These are phyloP conservation scores for Thermoascus crustaceus DNA, from an alignment of 2,329 filamentous ascomycete genomes.

Conservation along the genomic window DNA sequence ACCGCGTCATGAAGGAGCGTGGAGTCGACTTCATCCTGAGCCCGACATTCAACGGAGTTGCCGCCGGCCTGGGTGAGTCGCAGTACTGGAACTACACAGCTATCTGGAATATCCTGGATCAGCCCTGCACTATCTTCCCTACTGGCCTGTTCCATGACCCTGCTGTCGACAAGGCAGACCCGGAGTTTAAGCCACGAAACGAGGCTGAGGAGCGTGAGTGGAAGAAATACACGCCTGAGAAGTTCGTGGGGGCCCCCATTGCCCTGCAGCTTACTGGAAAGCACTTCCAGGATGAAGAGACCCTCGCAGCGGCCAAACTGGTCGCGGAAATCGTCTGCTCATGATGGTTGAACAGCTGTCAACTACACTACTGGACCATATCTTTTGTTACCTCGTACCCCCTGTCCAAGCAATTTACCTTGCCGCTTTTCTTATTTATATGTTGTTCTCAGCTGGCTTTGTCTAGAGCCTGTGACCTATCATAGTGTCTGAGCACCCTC, in stretches of 20 bases:
- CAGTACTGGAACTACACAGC: slow-evolving; percentile 23
- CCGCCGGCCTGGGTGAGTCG: slow-evolving; percentile 1
- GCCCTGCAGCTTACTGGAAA: slow-evolving; percentile 45
- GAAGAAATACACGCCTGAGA: slow-evolving; percentile 23
- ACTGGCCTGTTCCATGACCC: slow-evolving; percentile 18
- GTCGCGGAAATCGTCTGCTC: not conserved
- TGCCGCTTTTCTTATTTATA: too few species aligned
- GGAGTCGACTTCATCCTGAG: slow-evolving; percentile 6
- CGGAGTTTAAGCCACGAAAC: slow-evolving; percentile 15
- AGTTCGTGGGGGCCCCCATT: slow-evolving; percentile 39
- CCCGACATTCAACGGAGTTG: slow-evolving; percentile 1
- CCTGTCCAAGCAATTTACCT: too few species aligned
- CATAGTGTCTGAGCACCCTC: too few species aligned
- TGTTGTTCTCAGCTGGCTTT: too few species aligned
- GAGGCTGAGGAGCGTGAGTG: slow-evolving; percentile 25
- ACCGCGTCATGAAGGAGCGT: slow-evolving; percentile 3
- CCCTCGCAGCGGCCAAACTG: slow-evolving; percentile 21
- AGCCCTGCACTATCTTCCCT: slow-evolving; percentile 19
- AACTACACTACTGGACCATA: too few species aligned
- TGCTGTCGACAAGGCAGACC: slow-evolving; percentile 15
- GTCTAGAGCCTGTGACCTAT: too few species aligned
- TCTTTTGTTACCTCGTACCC: too few species aligned
- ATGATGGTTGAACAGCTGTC: not conserved
- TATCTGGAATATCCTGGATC: slow-evolving; percentile 27
- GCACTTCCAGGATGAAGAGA: slow-evolving; percentile 48